Evolutionary conservation across 441 rosid genomes (phyloP), one percentile per base, ranked within the genome.

Genomic region (Flueggea neowawraea): DNA sequence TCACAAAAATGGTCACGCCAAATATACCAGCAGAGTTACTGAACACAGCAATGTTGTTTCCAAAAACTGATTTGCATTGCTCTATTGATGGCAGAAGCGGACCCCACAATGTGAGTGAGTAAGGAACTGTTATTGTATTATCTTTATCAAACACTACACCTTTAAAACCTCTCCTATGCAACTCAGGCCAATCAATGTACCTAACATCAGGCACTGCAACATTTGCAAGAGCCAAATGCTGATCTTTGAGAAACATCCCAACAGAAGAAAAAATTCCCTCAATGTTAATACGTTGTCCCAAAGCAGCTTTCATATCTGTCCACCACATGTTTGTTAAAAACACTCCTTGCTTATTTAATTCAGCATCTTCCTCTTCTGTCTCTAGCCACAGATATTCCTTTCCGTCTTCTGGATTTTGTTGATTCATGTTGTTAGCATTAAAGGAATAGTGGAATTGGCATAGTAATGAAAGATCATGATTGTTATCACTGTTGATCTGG

Each of bases 121-220:
- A 91, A 62, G 98, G 98, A 63, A 86, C 96, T 3, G 97, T 95
- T 32, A 95, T 82, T 1, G 98, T 95, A 63, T 95, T 95, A 59
- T 95, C 99, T 72, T 95, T 95, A 59, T 95, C 99, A 57, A 95
- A 95, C 28, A 95, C 99, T 12, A 95, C 98, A 3, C 97, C 99
- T 57, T 73, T 80, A 70, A 91, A 91, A 4, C 99, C 99, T 67
- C 82, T 86, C 58, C 60, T 74, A 47, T 74, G 85, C 58, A 95
- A 86, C 79, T 86, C 96, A 31, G 60, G 78, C 99, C 99, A 91
- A 63, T 95, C 96, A 68, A 91, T 80, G 63, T 77, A 72, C 69
- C 98, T 69, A 50, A 91, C 69, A 72, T 89, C 93, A 13, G 80
- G 83, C 58, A 91, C 96, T 3, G 76, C 48, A 51, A 88, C 82